Evolutionary conservation across 2,329 filamentous ascomycete genomes (phyloP).

Genomic region (Calonectria montana): DNA sequence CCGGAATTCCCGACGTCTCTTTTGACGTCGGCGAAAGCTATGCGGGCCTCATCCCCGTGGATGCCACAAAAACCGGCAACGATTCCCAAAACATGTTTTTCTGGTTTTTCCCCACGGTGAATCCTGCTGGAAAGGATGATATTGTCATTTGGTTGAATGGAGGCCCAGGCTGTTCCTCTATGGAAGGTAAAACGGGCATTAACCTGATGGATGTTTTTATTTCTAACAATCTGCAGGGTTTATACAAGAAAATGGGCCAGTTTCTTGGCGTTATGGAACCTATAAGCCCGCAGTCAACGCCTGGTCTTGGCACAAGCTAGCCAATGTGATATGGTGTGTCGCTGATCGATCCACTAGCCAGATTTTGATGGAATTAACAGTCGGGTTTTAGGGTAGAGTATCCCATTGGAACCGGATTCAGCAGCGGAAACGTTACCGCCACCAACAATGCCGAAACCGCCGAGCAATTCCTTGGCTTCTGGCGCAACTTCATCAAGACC

Average conservation of each 20-base stretch:
- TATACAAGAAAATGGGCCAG: slow-evolving; percentile 79
- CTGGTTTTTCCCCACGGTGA: slow-evolving; percentile 38
- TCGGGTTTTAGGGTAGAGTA: slow-evolving; percentile 67
- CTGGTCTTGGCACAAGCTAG: slow-evolving; percentile 68
- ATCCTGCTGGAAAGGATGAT: slow-evolving; percentile 37
- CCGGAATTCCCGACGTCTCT: slow-evolving; percentile 8
- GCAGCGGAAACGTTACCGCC: slow-evolving; percentile 70
- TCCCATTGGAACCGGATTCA: slow-evolving; percentile 74
- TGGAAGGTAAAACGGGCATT: not conserved
- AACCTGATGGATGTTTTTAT: not conserved
- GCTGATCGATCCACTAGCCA: not conserved
- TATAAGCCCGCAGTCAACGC: slow-evolving; percentile 71
- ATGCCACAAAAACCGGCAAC: slow-evolving; percentile 11
- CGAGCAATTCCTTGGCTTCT: slow-evolving; percentile 77
- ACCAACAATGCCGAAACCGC: slow-evolving; percentile 73
- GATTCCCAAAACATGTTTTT: slow-evolving; percentile 35
- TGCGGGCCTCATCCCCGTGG: slow-evolving; percentile 19
- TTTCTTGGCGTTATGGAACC: slow-evolving; percentile 76
- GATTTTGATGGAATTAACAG: not conserved
- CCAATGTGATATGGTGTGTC: slow-evolving; percentile 60
- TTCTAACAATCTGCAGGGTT: slow-evolving; percentile 56
- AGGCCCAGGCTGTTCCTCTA: slow-evolving; percentile 25
- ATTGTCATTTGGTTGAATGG: slow-evolving; percentile 38
- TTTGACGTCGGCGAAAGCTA: slow-evolving; percentile 28
- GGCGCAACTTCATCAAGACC: slow-evolving; percentile 77